Base-by-base conservation (phyloP, 345 rosid genomes). In the Pistacia atlantica region DNA sequence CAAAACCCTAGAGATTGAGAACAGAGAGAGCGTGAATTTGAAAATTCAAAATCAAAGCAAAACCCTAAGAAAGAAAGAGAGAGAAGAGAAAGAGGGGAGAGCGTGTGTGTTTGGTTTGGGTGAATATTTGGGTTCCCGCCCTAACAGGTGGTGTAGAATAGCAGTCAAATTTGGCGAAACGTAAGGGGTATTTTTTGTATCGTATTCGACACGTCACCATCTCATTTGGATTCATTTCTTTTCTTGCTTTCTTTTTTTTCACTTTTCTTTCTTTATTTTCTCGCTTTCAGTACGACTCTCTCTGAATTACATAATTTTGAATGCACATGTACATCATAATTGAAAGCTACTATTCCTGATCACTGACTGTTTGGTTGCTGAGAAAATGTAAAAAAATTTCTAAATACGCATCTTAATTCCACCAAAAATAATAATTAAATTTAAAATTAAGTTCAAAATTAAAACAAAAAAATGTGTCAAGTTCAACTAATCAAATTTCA, bases 101-200 rank as follows among this genome's bases (percentile, higher is more conserved):
- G 68, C 75, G 66, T 65, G 49, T 65, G 46, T 55, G 9, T 42
- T 42, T 42, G 9, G 46, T 11, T 17, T 35, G 69, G 51, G 76
- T 65, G 65, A 73, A 69, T 37, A 45, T 75, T 66, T 62, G 73
- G 78, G 80, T 88, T 88, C 90, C 90, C 91, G 90, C 94, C 90
- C 90, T 70, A 87, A 76, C 80, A 63, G 84, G 60, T 58, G 86
- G 37, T 54, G 33, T 9, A 49, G n/a, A 11, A 7, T 18, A 59
- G 33, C 72, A 78, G 74, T 69, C 80, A 62, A 81, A 79, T 55
- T 75, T 71, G 81, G 79, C 46, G 76, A 79, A 69, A 78, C 63
- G 75, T 60, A 33, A 75, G 59, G 70, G 77, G 66, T 63, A 49
- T 62, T 69, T 62, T 69, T 69, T 57, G 56, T 56, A 77, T 45